Base-by-base conservation (phyloP, 148 eudicot genomes). In the Persicaria maculosa region DNA sequence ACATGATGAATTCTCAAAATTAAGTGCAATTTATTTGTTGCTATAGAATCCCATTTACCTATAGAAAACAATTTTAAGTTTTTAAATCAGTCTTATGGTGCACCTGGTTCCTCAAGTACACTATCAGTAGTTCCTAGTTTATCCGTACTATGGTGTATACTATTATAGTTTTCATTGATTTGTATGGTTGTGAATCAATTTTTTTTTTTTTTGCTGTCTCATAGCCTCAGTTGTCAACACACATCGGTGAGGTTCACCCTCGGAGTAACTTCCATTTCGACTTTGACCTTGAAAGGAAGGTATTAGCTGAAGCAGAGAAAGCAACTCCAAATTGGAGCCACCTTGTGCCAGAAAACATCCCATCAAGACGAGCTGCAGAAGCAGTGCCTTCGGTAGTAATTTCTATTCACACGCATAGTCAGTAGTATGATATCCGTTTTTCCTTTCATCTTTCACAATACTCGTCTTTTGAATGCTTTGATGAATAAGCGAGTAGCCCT, bases 221-320 rank as follows among this genome's bases (percentile, higher is more conserved):
- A 82, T 71, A 95, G 99, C 97, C 99, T 82, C 90, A 81, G 64
- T 59, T 95, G 82, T 78, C 88, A 68, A 90, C 92, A 78, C 96
- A 90, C 19, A 77, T 84, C 78, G 92, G 92, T 71, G 99, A 95
- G 65, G 82, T 95, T 31, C 40, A 31, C 75, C 96, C 99, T 20
- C 85, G 86, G 45, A 88, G 99, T 82, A 90, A 82, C 75, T 95
- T 90, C 80, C 91, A 87, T 68, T 92, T 88, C 68, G 96, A 95
- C 75, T 95, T 95, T 75, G 93, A 89, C 14, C 80, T 92, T 31
- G 99, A 95, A 78, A 90, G 79, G 80, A 95, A 85, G 83, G 80
- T 95, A 79, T 82, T 95, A 36, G 88, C 90, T 44, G 99, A 95
- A 81, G 92, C 92, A 6, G 99, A 86, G 74, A 92, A 92, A 82